phyloP scores from a whole-genome alignment of 768 basidiomycete genomes.

The Leccinum longicurvipes region DNA sequence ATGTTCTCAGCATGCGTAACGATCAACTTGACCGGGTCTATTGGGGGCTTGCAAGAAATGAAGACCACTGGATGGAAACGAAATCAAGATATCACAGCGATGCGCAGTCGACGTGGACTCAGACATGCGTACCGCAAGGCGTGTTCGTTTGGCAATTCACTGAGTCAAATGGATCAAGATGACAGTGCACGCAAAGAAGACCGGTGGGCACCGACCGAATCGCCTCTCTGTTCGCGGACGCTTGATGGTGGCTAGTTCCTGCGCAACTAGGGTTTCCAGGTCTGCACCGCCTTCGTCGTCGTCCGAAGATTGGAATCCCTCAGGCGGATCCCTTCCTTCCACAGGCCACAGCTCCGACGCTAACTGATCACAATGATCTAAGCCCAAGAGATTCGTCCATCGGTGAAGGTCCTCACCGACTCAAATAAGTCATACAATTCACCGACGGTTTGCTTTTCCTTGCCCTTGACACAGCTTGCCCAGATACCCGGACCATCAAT shows the following conservation, averaged over 20 bases:
- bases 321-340: slow-evolving; percentile 24
- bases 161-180: slow-evolving; percentile 27
- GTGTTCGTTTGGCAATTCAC: slow-evolving; percentile 79
- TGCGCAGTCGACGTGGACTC: neutral
- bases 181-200: neutral
- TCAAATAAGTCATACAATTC: slow-evolving; percentile 81
- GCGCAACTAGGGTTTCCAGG: slow-evolving; percentile 68
- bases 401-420: slow-evolving; percentile 44
- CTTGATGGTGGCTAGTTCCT: slow-evolving; percentile 70
- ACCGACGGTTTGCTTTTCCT: slow-evolving; percentile 72
- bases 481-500: slow-evolving; percentile 84
- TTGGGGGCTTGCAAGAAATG: slow-evolving; percentile 73
- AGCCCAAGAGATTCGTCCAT: neutral
- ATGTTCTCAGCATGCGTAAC: slow-evolving; percentile 61
- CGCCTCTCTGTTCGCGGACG: slow-evolving; percentile 57
- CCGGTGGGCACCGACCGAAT: slow-evolving; percentile 49
- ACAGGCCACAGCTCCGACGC: slow-evolving; percentile 70
- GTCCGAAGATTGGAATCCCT: slow-evolving; percentile 30
- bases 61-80: slow-evolving; percentile 55
- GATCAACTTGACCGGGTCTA: slow-evolving; percentile 73
- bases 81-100: neutral
- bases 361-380: slow-evolving; percentile 43
- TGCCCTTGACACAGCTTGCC: slow-evolving; percentile 84
- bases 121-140: slow-evolving; percentile 53
- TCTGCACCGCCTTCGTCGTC: slow-evolving; percentile 43